Evolutionary conservation across 2,329 filamentous ascomycete genomes (phyloP).

Genomic region (Colletotrichum chrysophilum): DNA sequence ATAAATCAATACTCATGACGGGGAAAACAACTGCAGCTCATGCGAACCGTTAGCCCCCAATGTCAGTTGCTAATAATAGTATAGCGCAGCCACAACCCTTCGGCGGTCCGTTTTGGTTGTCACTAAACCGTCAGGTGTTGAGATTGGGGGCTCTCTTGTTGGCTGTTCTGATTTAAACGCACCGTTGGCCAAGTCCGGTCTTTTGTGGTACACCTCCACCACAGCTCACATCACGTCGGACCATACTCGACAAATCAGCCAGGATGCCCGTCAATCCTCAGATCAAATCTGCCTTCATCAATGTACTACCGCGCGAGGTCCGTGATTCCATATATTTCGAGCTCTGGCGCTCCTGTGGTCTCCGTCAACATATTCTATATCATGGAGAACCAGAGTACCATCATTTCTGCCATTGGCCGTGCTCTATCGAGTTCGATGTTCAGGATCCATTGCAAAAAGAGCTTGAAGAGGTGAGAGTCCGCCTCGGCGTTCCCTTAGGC

Average conservation of each 20-base stretch:
- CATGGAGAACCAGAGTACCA: neutral
- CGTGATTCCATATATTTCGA: slow-evolving; percentile 21
- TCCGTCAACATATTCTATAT: slow-evolving; percentile 14
- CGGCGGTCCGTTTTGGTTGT: neutral
- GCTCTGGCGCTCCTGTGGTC: slow-evolving; percentile 4
- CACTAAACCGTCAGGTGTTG: neutral
- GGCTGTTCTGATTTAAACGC: neutral
- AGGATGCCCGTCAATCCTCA: neutral
- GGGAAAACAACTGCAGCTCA: neutral
- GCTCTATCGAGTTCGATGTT: slow-evolving; percentile 4
- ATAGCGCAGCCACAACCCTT: neutral
- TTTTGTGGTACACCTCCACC: neutral
- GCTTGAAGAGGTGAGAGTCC: neutral
- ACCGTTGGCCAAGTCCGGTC: neutral
- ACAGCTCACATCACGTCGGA: neutral
- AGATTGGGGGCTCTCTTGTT: neutral
- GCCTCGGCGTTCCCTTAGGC: neutral
- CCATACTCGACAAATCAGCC: neutral
- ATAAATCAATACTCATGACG: neutral
- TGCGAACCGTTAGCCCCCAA: neutral
- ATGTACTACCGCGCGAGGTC: slow-evolving; percentile 5
- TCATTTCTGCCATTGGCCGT: slow-evolving; percentile 20
- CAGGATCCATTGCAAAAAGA: neutral
- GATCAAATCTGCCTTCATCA: neutral
- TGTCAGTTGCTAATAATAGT: neutral